phyloP scores from a whole-genome alignment of 176 grass and related monocot genomes.

The Juncus inflexus region DNA sequence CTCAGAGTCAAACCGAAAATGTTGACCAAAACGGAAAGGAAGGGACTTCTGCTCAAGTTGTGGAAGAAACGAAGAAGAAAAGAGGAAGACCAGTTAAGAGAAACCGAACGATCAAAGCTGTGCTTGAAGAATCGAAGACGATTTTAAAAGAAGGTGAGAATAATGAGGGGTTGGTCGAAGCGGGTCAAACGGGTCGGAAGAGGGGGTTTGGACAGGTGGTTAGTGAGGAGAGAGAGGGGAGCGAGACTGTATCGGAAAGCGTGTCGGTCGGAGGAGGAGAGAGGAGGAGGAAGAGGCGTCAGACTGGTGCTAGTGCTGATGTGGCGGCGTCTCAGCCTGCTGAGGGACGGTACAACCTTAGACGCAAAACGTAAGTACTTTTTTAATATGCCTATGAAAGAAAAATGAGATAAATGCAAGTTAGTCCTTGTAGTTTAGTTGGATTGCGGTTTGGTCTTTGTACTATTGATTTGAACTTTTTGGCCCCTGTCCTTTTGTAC shows the following conservation, averaged over 20 bases:
- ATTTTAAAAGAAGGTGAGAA: conserved; percentile 45
- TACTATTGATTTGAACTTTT: neutral
- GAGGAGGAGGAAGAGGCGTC: conserved; percentile 62
- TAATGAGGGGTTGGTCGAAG: conserved; percentile 53
- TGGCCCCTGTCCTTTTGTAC: conserved; percentile 3
- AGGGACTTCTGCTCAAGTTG: conserved; percentile 27
- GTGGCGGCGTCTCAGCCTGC: conserved; percentile 22
- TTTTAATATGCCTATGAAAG: neutral
- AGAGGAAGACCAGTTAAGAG: conserved; percentile 49
- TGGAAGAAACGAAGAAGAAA: conserved; percentile 53
- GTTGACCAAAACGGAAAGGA: conserved; percentile 54
- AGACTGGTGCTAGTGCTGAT: conserved; percentile 30
- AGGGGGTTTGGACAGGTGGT: conserved; percentile 43
- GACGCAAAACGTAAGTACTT: conserved; percentile 60
- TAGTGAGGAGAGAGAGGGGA: conserved; percentile 57
- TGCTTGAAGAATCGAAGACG: conserved; percentile 74
- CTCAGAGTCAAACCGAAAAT: conserved; percentile 29
- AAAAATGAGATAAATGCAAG: too few relatives aligned
- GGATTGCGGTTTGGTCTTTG: conserved; percentile 4
- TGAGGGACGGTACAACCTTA: conserved; percentile 84
- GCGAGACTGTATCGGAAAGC: conserved; percentile 72
- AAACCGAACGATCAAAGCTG: conserved; percentile 47
- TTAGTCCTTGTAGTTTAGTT: neutral
- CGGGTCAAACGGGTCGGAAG: conserved; percentile 43
- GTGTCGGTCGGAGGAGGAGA: conserved; percentile 82